phyloP scores from a whole-genome alignment of 441 rosid species.

The Capsella rubella region DNA sequence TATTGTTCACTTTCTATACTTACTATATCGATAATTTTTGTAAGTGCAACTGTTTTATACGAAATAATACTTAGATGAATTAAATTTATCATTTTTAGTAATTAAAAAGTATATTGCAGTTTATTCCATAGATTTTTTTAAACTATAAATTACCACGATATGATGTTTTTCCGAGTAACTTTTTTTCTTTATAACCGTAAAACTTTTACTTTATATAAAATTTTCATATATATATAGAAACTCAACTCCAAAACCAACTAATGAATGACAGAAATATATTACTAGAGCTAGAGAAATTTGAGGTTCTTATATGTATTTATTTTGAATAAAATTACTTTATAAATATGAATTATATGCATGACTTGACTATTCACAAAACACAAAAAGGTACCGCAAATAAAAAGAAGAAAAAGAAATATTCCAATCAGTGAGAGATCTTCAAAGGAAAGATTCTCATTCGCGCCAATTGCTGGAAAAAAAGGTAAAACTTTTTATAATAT shows the following conservation, averaged over 20 bases:
- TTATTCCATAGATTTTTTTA: background rate
- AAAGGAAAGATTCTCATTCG: slow-evolving; percentile 39
- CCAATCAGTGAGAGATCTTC: slow-evolving; percentile 38
- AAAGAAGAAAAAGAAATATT: slow-evolving; percentile 19
- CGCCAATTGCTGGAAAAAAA: slow-evolving; percentile 26
- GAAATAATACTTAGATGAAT: background rate
- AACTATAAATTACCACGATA: background rate
- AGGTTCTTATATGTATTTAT: background rate
- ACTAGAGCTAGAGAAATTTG: background rate
- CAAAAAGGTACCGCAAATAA: slow-evolving; percentile 17
- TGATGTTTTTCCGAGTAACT: background rate
- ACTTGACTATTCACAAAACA: slow-evolving; percentile 34
- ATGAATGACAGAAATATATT: background rate
- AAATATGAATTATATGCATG: slow-evolving; percentile 19
- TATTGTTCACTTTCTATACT: background rate
- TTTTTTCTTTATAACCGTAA: background rate
- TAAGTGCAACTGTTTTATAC: background rate
- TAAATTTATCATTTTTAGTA: background rate
- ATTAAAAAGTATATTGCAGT: no score
- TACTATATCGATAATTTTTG: background rate
- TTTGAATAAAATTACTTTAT: slow-evolving; percentile 5
- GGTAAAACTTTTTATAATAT: slow-evolving; percentile 8
- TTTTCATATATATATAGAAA: background rate
- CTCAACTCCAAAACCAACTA: background rate
- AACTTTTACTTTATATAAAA: background rate